A percentile compares a stretch with the other conserved stretches of the same genome.
Conservation (phyloP, 192 early-diverging fungal species). For the Podila epicladia region DNA sequence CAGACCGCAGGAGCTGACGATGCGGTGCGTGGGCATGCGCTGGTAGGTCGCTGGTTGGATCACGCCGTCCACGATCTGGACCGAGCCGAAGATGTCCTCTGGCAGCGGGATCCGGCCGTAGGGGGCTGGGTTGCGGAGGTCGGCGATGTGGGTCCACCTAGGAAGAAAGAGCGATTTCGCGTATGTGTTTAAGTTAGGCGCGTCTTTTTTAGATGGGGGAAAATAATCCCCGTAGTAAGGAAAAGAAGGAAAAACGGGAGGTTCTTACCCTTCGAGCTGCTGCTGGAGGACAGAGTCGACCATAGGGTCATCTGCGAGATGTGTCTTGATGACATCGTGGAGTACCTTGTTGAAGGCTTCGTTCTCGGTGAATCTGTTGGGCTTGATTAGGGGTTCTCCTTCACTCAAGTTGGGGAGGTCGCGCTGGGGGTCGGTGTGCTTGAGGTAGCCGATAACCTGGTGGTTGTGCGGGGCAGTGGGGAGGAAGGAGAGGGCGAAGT, state of each 20-base stretch:
- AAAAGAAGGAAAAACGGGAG: neutral
- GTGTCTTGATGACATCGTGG: conserved; percentile 18
- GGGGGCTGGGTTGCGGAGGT: conserved; percentile 41
- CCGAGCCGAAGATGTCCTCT: conserved; percentile 72
- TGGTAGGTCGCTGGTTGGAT: conserved; percentile 61
- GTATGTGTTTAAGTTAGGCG: no score
- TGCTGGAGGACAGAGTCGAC: conserved; percentile 23
- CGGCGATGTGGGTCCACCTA: conserved; percentile 46
- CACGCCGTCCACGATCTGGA: conserved; percentile 57
- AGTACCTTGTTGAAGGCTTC: conserved; percentile 27
- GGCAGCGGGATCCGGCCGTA: conserved; percentile 62
- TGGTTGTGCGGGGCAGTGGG: conserved; percentile 19
- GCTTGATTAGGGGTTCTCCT: conserved; percentile 9
- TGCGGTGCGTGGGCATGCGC: conserved; percentile 67
- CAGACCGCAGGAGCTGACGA: conserved; percentile 60
- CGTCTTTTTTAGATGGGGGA: neutral
- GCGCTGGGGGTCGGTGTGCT: neutral
- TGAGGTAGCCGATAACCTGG: conserved; percentile 33
- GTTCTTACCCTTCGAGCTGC: conserved; percentile 42
- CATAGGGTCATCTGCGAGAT: conserved; percentile 33
- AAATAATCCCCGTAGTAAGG: neutral
- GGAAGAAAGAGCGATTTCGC: neutral
- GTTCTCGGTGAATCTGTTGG: conserved; percentile 43
- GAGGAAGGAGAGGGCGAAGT: conserved; percentile 41
- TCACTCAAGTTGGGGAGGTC: neutral